Percentiles rank a stretch among this genome's conserved stretches.
phyloP scores from a whole-genome alignment of 192 early-diverging fungal genomes.

The Linnemannia hyalina region DNA sequence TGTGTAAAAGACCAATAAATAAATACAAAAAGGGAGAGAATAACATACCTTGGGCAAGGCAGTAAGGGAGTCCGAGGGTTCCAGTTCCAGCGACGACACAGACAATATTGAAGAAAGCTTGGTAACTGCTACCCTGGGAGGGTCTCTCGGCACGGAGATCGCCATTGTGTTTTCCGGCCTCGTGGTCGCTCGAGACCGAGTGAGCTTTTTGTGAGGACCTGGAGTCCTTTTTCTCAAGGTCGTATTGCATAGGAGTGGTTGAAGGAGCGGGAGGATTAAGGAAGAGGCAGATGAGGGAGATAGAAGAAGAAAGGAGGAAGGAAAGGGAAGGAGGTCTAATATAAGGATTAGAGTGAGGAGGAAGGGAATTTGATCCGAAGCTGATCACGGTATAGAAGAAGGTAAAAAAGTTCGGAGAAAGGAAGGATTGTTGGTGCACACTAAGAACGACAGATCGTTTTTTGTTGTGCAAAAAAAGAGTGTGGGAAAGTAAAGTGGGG shows the following conservation, averaged over 20 bases:
- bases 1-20: too few relatives aligned
- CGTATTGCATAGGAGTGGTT: background rate
- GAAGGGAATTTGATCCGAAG: background rate
- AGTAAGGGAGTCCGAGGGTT: conserved; percentile 85
- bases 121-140: conserved; percentile 61
- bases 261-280: background rate
- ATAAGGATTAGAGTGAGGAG: background rate
- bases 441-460: background rate
- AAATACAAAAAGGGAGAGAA: background rate
- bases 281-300: background rate
- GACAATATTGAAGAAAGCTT: conserved; percentile 71
- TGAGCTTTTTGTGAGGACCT: background rate
- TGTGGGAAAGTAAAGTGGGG: background rate
- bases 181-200: conserved; percentile 22
- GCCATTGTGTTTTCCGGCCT: conserved; percentile 22
- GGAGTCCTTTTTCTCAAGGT: background rate
- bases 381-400: background rate
- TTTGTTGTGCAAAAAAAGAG: background rate
- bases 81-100: conserved; percentile 91
- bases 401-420: background rate
- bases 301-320: background rate
- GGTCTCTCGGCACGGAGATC: conserved; percentile 53
- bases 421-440: background rate
- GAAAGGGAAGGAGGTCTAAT: background rate
- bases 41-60: conserved; percentile 57